A percentile compares a stretch with the other conserved stretches of the same genome.
phyloP scores from a whole-genome alignment of 441 rosid genomes.

The Eutrema salsugineum region DNA sequence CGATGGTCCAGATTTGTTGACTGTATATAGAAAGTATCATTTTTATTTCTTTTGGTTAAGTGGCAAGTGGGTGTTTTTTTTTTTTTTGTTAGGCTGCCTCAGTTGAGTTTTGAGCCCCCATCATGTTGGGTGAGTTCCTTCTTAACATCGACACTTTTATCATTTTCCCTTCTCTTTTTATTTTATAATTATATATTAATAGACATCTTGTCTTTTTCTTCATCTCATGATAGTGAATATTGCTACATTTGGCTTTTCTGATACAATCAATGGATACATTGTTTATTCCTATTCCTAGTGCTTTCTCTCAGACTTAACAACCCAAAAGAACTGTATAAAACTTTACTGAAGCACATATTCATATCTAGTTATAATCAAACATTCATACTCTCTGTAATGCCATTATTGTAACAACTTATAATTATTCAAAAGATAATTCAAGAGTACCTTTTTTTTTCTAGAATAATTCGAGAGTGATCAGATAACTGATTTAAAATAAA shows the following conservation, averaged over 20 bases:
- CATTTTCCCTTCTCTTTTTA: not conserved
- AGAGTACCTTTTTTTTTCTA: too few species aligned
- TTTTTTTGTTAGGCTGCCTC: not conserved
- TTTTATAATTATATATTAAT: not conserved
- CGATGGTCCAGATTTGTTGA: not conserved
- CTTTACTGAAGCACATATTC: too few species aligned
- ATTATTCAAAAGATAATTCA: too few species aligned
- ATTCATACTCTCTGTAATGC: too few species aligned
- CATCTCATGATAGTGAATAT: not conserved
- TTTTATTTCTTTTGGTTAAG: not conserved
- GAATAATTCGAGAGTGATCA: not conserved
- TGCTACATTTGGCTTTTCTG: constrained; percentile 24
- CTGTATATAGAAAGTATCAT: not conserved
- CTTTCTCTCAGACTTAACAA: not conserved
- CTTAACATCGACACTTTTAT: constrained; percentile 19
- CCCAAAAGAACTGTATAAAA: too few species aligned
- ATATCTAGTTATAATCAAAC: too few species aligned
- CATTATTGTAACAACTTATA: too few species aligned
- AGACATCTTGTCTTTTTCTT: constrained; percentile 2
- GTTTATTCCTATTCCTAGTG: not conserved
- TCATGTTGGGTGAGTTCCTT: constrained; percentile 18
- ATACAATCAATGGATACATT: constrained; percentile 13
- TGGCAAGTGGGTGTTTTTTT: not conserved
- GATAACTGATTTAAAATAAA: not conserved
- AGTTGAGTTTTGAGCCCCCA: not conserved